Conservation (phyloP, 352 stramenopile genomes). For the Aphanomyces euteiches region DNA sequence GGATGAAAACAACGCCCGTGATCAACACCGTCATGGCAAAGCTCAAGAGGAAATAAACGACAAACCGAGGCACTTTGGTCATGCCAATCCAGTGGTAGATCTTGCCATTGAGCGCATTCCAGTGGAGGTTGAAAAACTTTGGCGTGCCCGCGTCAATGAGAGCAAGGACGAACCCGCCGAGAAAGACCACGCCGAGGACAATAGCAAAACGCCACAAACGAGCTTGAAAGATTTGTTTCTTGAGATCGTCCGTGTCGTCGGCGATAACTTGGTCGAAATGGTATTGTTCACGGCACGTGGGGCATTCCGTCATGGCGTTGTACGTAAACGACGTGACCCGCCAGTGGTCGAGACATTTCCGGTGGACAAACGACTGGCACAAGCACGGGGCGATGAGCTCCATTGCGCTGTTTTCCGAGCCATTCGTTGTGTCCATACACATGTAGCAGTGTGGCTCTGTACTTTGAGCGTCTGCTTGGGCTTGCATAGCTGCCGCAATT, state of each 20-base stretch:
- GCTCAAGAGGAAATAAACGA: constrained; percentile 21
- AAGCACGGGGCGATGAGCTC: constrained; percentile 26
- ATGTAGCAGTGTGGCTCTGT: constrained; percentile 21
- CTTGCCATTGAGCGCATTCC: constrained; percentile 21
- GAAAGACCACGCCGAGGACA: constrained; percentile 16
- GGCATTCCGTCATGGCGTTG: constrained; percentile 22
- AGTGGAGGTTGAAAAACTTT: constrained; percentile 14
- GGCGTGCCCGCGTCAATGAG: constrained; percentile 22
- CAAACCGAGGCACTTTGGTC: background rate
- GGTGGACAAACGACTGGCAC: constrained; percentile 21
- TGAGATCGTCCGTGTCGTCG: background rate
- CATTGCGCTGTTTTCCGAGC: background rate
- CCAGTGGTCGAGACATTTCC: constrained; percentile 6
- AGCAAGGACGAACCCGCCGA: constrained; percentile 17
- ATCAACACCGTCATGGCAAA: background rate
- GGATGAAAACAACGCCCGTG: background rate
- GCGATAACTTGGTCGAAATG: background rate
- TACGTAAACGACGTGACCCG: constrained; percentile 8
- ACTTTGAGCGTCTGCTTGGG: background rate
- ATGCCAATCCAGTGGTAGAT: constrained; percentile 24
- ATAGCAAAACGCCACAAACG: background rate
- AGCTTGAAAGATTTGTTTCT: background rate
- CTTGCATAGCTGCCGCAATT: background rate
- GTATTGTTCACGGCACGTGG: background rate
- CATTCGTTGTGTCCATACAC: background rate